Conservation (phyloP, 2,329 filamentous ascomycete genomes). For the Cladosporium sp. region DNA sequence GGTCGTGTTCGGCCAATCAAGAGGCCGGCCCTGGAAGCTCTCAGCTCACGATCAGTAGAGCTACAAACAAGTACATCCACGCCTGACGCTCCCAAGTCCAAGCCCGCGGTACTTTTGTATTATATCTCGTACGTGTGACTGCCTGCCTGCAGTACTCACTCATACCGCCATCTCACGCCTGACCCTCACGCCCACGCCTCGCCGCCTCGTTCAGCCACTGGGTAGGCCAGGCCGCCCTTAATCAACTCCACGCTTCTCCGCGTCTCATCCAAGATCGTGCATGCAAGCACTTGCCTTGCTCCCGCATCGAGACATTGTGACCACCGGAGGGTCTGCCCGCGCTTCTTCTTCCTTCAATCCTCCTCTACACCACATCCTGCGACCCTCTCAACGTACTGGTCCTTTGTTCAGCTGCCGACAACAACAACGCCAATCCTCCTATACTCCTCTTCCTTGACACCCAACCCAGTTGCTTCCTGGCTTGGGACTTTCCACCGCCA, state of each 20-base stretch:
- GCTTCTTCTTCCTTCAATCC: background rate
- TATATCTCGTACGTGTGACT: background rate
- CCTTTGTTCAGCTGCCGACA: background rate
- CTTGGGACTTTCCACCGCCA: constrained; percentile 20
- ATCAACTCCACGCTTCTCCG: constrained; percentile 11
- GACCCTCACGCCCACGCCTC: background rate
- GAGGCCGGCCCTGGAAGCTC: background rate
- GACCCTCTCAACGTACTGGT: background rate
- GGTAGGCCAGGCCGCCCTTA: background rate
- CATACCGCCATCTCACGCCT: background rate
- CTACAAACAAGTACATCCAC: background rate
- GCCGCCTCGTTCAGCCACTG: constrained; percentile 5
- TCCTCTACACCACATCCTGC: background rate
- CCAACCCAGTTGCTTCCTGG: background rate
- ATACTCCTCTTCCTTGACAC: background rate
- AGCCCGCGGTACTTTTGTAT: background rate
- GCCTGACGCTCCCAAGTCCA: background rate
- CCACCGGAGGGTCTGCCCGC: background rate
- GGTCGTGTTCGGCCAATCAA: background rate
- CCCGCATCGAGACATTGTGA: constrained; percentile 15
- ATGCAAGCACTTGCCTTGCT: constrained; percentile 17
- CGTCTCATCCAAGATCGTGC: constrained; percentile 14
- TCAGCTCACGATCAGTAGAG: constrained; percentile 11
- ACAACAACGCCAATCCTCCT: background rate
- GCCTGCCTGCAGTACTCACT: constrained; percentile 2